Evolutionary conservation across 2,329 filamentous ascomycete genomes (phyloP), one percentile per base, ranked within the genome.

Genomic region (Leptographium procerum): DNA sequence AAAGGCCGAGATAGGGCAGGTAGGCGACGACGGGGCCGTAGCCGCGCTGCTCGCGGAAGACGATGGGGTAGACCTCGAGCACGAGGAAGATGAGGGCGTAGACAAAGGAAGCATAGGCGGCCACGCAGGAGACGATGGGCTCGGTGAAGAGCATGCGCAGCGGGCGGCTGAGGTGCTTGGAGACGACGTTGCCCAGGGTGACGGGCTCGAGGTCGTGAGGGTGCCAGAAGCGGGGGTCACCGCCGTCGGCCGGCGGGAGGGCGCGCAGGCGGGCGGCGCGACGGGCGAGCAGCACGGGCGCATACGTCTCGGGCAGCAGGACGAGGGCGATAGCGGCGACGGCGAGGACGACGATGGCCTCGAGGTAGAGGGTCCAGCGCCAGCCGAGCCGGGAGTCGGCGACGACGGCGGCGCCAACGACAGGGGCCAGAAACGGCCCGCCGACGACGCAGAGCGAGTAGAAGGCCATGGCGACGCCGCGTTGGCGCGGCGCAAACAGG

Each of bases 111-210:
- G 80, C 74, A 60, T 82, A 82, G 1, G n/a, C 67, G 63, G 7
- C 68, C 59, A 43, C 61, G 58, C 11, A 65, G 60, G 45, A 64
- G 56, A 91, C 87, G 54, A 92, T 87, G 52, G 86, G 84, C 66
- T 94, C 89, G 47, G 79, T 84, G 57, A 81, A 55, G 51, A 87
- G 75, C 88, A 92, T 91, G 28, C 84, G 77, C 7, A 91, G 69
- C 0, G 89, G 88, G 1, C 88, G 75, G 2, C 83, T 85, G 34
- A 91, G 72, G 0, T 89, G 85, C 33, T 86, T 81, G 1, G 79
- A 83, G 14, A 85, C 68, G 57, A 88, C 77, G 62, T 86, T 80
- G 34, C 72, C 75, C 43, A 80, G 58, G 57, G 84, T 71, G 29
- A 79, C 76, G 57, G 77, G 74, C 65, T 88, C 82, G 26, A 88